Conservation (phyloP, 75 land plant genomes). For the Picea glauca region DNA sequence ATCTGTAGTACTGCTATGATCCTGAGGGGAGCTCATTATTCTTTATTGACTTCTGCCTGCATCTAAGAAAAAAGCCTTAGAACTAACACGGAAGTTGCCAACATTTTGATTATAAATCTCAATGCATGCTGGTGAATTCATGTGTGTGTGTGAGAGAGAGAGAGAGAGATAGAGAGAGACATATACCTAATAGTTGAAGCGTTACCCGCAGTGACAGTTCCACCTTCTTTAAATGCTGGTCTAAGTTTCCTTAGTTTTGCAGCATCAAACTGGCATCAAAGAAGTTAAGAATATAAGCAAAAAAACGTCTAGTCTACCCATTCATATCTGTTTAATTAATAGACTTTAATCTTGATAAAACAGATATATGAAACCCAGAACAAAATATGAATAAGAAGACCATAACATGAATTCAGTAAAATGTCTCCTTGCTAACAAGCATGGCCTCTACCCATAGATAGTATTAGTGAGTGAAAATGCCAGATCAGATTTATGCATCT, state of each 20-base stretch:
- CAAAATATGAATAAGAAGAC: neutral
- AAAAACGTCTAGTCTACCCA: neutral
- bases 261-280: slow-evolving; percentile 74
- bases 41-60: neutral
- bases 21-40: neutral
- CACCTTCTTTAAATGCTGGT: slow-evolving; percentile 88
- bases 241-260: slow-evolving; percentile 80
- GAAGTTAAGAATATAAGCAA: slow-evolving; percentile 10
- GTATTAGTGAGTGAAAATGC: no score
- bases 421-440: no score
- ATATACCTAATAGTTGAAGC: slow-evolving; percentile 87
- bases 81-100: no score
- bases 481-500: no score
- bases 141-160: neutral
- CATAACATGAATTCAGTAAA: no score
- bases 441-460: no score
- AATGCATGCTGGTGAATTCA: neutral
- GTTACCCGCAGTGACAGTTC: slow-evolving; percentile 97
- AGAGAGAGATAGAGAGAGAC: slow-evolving; percentile 3
- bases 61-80: neutral
- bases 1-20: neutral
- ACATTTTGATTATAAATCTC: neutral
- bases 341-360: neutral
- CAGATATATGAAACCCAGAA: neutral
- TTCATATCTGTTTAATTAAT: slow-evolving; percentile 1